Base-by-base conservation (phyloP, 805 yeast genomes). In the Saccharomycopsis fermentans region DNA sequence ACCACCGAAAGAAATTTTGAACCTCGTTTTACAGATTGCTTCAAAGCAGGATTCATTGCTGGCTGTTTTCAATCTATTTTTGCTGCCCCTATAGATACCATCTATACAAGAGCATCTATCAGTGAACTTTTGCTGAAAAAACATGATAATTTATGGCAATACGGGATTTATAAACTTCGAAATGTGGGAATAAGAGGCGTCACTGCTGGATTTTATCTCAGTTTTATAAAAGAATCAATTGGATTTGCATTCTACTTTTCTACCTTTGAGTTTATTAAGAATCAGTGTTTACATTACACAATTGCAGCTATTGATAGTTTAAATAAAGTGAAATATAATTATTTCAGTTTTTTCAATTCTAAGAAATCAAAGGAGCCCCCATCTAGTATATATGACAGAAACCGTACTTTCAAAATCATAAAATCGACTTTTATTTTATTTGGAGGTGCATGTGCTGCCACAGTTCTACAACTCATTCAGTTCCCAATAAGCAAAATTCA, bases 41-140 rank as follows among this genome's bases (percentile, higher is more conserved):
- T 88, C 70, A 70, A 82, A 54, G 89, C 97, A 0, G 98, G 98
- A 0, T 82, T 84, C 58, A 63, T 88, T 0, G 97, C 97, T 0
- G 97, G 97, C 1, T 82, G 85, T 0, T 82, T 83, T 26, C 96
- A 94, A 65, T 86, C 96, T n/a, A 72, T 89, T 17, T 91, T 89
- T 0, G 96, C 96, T 1, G 92, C 97, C 1, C 98, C 98, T 0
- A 77, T 92, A 4, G 97, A 92, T 71, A 96, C 97, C 6, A 82
- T 92, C 2, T 87, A 86, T 66, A 81, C 96, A 1, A 77, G 97
- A 63, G 87, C 91, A 63, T 78, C 83, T 1, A 84, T 89, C 4
- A 80, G 86, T 11, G 96, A 90, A 63, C 72, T 91, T 56, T 70
- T 89, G 16, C 64, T 67, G 24, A 59, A 64, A 66, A 76, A 78